phyloP scores from a whole-genome alignment of 2,329 filamentous ascomycete genomes.

The Stagonosporopsis chrysanthemi region DNA sequence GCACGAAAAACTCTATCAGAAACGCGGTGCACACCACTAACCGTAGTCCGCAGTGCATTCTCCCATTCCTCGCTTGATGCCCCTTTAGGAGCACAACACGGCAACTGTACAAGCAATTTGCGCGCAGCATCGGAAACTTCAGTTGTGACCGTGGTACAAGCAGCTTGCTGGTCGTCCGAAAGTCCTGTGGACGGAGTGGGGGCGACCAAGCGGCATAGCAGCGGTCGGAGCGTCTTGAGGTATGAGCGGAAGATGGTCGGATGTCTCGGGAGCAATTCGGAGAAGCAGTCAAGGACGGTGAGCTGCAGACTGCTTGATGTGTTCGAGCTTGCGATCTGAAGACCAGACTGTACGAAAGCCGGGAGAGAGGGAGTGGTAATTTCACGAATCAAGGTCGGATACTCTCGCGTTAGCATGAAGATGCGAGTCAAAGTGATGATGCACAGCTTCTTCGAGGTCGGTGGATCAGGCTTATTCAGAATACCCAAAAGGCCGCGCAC shows the following conservation, averaged over 20 bases:
- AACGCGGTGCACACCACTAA: slow-evolving; percentile 72
- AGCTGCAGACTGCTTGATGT: slow-evolving; percentile 61
- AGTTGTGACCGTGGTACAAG: slow-evolving; percentile 57
- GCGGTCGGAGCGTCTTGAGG: slow-evolving; percentile 69
- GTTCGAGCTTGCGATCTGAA: slow-evolving; percentile 63
- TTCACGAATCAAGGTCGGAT: slow-evolving; percentile 83
- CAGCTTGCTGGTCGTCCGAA: slow-evolving; percentile 25
- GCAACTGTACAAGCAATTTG: slow-evolving; percentile 72
- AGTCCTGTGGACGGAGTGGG: slow-evolving; percentile 62
- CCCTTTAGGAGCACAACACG: slow-evolving; percentile 82
- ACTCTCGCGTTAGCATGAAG: slow-evolving; percentile 81
- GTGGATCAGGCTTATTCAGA: slow-evolving; percentile 80
- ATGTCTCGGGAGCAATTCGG: slow-evolving; percentile 77
- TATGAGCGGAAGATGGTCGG: slow-evolving; percentile 84
- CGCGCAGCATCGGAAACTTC: slow-evolving; percentile 66
- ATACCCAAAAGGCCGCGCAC: slow-evolving; percentile 77
- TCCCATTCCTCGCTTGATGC: slow-evolving; percentile 80
- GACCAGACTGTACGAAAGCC: slow-evolving; percentile 74
- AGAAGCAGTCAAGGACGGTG: slow-evolving; percentile 74
- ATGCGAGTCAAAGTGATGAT: slow-evolving; percentile 82
- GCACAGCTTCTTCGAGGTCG: slow-evolving; percentile 76
- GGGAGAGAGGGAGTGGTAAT: slow-evolving; percentile 85
- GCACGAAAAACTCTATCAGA: slow-evolving; percentile 80
- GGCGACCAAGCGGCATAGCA: slow-evolving; percentile 68
- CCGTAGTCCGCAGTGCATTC: slow-evolving; percentile 66